A percentile compares a stretch with the other conserved stretches of the same genome.
phyloP scores from a whole-genome alignment of 768 basidiomycete genomes.

The Mycena vulgaris region DNA sequence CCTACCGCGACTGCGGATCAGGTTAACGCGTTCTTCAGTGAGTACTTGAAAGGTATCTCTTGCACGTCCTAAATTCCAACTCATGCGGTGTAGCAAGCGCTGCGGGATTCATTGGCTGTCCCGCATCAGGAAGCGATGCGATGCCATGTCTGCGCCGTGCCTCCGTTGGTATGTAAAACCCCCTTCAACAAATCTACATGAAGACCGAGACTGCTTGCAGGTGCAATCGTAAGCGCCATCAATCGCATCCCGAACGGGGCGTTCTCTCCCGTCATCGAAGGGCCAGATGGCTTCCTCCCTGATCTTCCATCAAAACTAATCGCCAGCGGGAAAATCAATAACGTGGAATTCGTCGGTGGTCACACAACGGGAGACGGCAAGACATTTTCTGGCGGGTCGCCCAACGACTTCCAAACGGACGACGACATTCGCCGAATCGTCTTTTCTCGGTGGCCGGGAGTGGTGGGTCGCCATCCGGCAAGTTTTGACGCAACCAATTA shows the following conservation, averaged over 20 bases:
- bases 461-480: constrained; percentile 44
- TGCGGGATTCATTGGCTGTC: constrained; percentile 48
- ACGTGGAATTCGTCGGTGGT: constrained; percentile 56
- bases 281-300: constrained; percentile 47
- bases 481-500: not conserved
- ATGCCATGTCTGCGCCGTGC: constrained; percentile 56
- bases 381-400: constrained; percentile 56
- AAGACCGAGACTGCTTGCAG: constrained; percentile 36
- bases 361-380: constrained; percentile 62
- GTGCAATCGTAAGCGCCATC: constrained; percentile 55
- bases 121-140: constrained; percentile 43
- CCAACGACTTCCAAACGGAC: constrained; percentile 56
- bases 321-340: constrained; percentile 47
- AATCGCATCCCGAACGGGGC: constrained; percentile 52
- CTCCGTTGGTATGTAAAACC: constrained; percentile 46
- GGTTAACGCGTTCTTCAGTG: constrained; percentile 52
- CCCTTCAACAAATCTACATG: too few species aligned
- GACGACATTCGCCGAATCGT: constrained; percentile 54
- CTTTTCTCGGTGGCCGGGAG: constrained; percentile 53
- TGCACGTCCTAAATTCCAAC: not conserved
- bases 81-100: constrained; percentile 44
- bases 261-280: constrained; percentile 50
- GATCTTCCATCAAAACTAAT: constrained; percentile 56
- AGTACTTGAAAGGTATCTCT: constrained; percentile 22
- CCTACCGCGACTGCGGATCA: constrained; percentile 49